phyloP scores from a whole-genome alignment of 1,284 basidiomycete species.

The Puccinia hordei region DNA sequence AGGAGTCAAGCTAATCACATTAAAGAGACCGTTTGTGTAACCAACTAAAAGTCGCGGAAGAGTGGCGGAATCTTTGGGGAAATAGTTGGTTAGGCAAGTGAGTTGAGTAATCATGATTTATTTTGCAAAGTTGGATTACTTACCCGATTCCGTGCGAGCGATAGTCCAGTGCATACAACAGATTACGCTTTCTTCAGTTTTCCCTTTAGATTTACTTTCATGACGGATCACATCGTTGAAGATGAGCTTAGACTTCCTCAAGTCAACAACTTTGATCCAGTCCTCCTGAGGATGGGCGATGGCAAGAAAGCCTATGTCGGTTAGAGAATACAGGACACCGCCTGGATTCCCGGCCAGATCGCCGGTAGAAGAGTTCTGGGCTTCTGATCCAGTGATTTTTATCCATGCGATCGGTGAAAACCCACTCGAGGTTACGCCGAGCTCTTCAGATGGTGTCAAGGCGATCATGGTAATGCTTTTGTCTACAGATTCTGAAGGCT shows the following conservation, averaged over 20 bases:
- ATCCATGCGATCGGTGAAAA: slow-evolving; percentile 32
- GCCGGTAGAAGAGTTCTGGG: background rate
- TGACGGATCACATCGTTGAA: slow-evolving; percentile 30
- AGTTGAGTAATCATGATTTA: background rate
- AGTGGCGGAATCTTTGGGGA: slow-evolving; percentile 17
- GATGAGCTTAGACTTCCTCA: slow-evolving; percentile 38
- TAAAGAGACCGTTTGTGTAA: slow-evolving; percentile 32
- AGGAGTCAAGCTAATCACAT: slow-evolving; percentile 25
- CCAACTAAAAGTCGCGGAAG: slow-evolving; percentile 44
- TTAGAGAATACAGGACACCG: slow-evolving; percentile 24
- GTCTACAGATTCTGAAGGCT: background rate
- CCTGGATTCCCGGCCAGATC: background rate
- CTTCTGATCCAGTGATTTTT: slow-evolving; percentile 1
- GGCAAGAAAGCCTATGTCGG: slow-evolving; percentile 44
- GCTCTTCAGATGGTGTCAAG: slow-evolving; percentile 2
- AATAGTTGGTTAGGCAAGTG: background rate
- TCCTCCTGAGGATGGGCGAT: slow-evolving; percentile 35
- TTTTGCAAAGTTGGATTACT: background rate
- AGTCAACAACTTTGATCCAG: slow-evolving; percentile 34
- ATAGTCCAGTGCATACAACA: slow-evolving; percentile 31
- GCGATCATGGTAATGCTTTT: slow-evolving; percentile 1
- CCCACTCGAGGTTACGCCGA: background rate
- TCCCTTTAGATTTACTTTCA: slow-evolving; percentile 23
- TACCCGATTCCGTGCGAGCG: slow-evolving; percentile 26
- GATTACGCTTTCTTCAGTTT: slow-evolving; percentile 22